Evolutionary conservation across 441 rosid species (phyloP), one percentile per base, ranked within the genome.

Genomic region (Melastoma candidum): DNA sequence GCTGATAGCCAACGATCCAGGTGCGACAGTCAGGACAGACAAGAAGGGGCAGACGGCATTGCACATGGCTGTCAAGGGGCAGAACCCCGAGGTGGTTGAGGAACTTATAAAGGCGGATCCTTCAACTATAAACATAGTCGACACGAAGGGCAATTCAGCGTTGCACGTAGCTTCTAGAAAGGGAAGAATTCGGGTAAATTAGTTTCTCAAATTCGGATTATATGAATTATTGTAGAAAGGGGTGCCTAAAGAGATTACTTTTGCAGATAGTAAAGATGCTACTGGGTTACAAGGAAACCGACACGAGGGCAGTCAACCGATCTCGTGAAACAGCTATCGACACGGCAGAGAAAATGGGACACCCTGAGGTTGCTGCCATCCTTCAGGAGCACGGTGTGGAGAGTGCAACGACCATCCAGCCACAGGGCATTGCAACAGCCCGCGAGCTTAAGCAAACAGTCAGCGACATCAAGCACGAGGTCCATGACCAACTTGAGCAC

Each of bases 51-150:
- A 60, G 45, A 60, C 64, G 11, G 64, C 64, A 6, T 52, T 60
- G 44, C 64, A 60, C 44, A 60, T 60, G 56, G 64, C 64, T 14
- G 56, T 52, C 17, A 51, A 60, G 53, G 64, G 64, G 11, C 56
- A 51, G 45, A 60, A 8, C 45, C 7, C 7, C 5, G 53, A 47
- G 12, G 46, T 47, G 5, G 61, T 57, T 6, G 45, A 47, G 13
- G 24, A 8, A 48, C 5, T 57, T 27, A 32, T 47, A 7, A 48
- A 36, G 46, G 61, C 53, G 9, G 61, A 57, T n/a, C 50, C 61
- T 1, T 27, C 52, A 10, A 12, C 41, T 12, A 14, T 57, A 44
- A 57, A 46, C 26, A 47, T 57, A 12, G 45, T 43, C 0, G 61
- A 57, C 22, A 29, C 51, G 26, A 46, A 29, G 41, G 61, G 61